Conservation (phyloP, 73 alveolate species). For the Tetrahymena thermophila region DNA sequence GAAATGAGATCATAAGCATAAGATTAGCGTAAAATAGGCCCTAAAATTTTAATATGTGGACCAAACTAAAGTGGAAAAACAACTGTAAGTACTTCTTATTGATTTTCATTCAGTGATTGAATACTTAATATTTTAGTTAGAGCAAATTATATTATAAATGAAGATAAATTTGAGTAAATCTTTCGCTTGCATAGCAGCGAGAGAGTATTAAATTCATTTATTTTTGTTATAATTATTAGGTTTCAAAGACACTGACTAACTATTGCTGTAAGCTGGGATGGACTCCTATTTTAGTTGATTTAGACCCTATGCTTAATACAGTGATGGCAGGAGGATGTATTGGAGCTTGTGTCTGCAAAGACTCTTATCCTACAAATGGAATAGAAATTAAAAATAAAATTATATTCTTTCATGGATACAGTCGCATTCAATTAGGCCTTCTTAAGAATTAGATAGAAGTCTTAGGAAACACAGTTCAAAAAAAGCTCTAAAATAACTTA, state of each 20-base stretch:
- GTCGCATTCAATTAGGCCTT: neutral
- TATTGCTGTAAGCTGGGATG: neutral
- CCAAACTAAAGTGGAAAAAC: neutral
- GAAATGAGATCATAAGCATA: neutral
- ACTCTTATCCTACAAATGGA: neutral
- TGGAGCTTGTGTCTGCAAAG: neutral
- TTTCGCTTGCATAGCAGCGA: neutral
- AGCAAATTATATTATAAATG: neutral
- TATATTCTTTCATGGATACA: neutral
- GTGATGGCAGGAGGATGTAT: neutral
- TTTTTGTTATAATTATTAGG: neutral
- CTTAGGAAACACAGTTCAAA: neutral
- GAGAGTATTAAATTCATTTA: neutral
- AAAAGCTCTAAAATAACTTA: neutral
- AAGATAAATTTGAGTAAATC: neutral
- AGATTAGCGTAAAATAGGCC: neutral
- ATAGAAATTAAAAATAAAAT: neutral
- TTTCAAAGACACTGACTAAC: neutral
- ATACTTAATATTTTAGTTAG: neutral
- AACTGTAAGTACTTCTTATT: neutral
- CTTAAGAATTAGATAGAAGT: neutral
- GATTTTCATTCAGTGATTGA: neutral
- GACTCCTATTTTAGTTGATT: neutral
- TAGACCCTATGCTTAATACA: neutral
- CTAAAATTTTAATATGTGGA: neutral